Percentiles rank a stretch among this genome's conserved stretches.
Conservation (phyloP, 441 rosid species). For the Hypseocharis bilobata region DNA sequence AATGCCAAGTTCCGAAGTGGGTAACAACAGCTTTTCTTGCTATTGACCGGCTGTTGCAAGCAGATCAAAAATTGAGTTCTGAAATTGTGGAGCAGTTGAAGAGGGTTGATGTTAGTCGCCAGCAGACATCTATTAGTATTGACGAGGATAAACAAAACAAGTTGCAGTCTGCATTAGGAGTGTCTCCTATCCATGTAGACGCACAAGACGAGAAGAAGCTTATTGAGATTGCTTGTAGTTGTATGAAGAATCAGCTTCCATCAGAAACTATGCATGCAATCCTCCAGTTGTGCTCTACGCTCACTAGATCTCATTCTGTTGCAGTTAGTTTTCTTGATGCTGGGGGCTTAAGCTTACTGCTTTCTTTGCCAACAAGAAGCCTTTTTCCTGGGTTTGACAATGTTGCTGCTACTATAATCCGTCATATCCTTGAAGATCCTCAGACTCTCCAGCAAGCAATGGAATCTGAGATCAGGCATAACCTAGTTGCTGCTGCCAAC, state of each 20-base stretch:
- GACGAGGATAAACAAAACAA: constrained; percentile 64
- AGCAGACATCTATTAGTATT: constrained; percentile 43
- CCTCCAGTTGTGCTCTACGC: constrained; percentile 81
- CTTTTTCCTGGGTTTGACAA: constrained; percentile 91
- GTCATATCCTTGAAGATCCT: constrained; percentile 95
- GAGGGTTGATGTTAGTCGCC: constrained; percentile 35
- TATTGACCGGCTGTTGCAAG: constrained; percentile 82
- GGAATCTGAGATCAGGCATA: constrained; percentile 95
- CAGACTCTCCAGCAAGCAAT: constrained; percentile 95
- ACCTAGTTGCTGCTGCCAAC: constrained; percentile 68
- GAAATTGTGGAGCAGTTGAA: constrained; percentile 72
- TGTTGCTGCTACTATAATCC: constrained; percentile 77
- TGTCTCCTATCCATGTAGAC: constrained; percentile 41
- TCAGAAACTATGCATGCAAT: constrained; percentile 91
- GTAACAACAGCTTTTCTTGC: constrained; percentile 93
- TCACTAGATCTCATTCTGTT: constrained; percentile 66
- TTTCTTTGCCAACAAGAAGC: constrained; percentile 74
- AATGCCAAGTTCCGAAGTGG: constrained; percentile 72
- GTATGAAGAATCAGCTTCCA: constrained; percentile 68
- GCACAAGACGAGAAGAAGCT: constrained; percentile 65
- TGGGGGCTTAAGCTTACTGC: constrained; percentile 69
- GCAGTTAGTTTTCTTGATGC: constrained; percentile 83
- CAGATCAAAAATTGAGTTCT: constrained; percentile 62
- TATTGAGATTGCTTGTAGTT: constrained; percentile 78
- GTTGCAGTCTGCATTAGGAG: constrained; percentile 46